A percentile compares a stretch with the other conserved stretches of the same genome.
Evolutionary conservation across 202 grass and related monocot species (phyloP).

Genomic region (Panicum hallii): DNA sequence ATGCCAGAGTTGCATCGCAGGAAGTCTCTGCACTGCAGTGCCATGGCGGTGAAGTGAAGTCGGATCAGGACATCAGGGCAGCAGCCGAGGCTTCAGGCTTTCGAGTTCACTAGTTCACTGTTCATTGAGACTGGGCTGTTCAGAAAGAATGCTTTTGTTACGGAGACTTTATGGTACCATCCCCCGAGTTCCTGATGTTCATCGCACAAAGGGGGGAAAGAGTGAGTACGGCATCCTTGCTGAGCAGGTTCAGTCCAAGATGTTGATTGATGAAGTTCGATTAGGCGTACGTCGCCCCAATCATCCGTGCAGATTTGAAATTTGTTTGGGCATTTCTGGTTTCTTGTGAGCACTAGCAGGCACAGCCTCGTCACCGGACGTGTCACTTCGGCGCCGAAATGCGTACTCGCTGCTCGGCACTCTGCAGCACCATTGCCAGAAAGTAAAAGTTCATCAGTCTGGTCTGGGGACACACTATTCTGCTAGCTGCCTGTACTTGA

Average conservation of each 20-base stretch:
- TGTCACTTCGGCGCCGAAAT: constrained; percentile 18
- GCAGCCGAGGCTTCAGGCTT: not conserved
- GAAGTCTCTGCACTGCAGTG: not conserved
- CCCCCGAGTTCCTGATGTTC: not conserved
- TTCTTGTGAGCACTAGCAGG: not conserved
- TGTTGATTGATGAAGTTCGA: not conserved
- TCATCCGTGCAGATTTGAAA: not conserved
- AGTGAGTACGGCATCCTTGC: not conserved
- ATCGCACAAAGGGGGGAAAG: not conserved
- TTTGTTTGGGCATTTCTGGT: too few relatives aligned
- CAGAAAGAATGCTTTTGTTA: not conserved
- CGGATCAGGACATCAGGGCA: too few relatives aligned
- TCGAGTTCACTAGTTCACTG: not conserved
- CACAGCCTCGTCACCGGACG: not conserved
- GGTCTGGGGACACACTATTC: not conserved
- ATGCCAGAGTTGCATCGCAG: not conserved
- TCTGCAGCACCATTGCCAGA: not conserved
- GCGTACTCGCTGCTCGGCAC: not conserved
- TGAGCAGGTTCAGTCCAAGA: not conserved
- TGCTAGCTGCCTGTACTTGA: not conserved
- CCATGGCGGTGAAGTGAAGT: not conserved
- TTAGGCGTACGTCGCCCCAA: not conserved
- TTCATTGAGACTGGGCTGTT: not conserved
- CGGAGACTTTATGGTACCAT: not conserved
- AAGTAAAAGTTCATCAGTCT: not conserved